Percentiles rank a stretch among this genome's conserved stretches.
Conservation (phyloP, 495 filamentous ascomycete genomes). For the Sporormia fimetaria region DNA sequence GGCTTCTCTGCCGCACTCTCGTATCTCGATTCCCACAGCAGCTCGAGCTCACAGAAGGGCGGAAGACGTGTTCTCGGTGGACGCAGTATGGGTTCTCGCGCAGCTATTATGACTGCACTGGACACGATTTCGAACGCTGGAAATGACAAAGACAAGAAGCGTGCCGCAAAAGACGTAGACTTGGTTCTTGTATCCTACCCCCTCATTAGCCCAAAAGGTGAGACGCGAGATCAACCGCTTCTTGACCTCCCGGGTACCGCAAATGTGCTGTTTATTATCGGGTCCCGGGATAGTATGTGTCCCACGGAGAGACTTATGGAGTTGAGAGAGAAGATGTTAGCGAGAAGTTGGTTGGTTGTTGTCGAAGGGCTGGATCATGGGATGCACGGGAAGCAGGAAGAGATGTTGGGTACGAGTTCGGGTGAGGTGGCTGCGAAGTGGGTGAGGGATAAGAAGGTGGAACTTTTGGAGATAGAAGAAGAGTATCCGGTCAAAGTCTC, state of each 20-base stretch:
- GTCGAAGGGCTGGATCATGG: slow-evolving; percentile 34
- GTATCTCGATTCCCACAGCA: neutral
- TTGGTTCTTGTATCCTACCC: slow-evolving; percentile 35
- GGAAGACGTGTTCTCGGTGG: slow-evolving; percentile 28
- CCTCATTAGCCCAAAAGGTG: slow-evolving; percentile 25
- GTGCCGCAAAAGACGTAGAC: slow-evolving; percentile 7
- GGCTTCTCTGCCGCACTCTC: slow-evolving; percentile 27
- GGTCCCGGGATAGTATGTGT: slow-evolving; percentile 32
- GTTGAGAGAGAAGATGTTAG: slow-evolving; percentile 31
- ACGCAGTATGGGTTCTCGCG: slow-evolving; percentile 35
- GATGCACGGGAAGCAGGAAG: slow-evolving; percentile 30
- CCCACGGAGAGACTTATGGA: slow-evolving; percentile 25
- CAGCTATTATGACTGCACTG: slow-evolving; percentile 31
- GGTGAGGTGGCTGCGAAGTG: slow-evolving; percentile 26
- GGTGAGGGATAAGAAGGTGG: slow-evolving; percentile 28
- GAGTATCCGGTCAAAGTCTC: neutral
- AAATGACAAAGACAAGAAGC: no score
- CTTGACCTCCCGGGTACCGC: slow-evolving; percentile 22
- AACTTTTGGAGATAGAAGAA: neutral
- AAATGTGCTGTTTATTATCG: slow-evolving; percentile 32
- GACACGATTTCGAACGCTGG: slow-evolving; percentile 2
- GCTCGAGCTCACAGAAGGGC: neutral
- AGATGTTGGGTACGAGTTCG: slow-evolving; percentile 19
- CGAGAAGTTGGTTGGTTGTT: slow-evolving; percentile 27
- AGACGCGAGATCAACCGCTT: slow-evolving; percentile 31